A percentile compares a stretch with the other conserved stretches of the same genome.
Conservation (phyloP, 805 yeast genomes). For the Komagataella kurtzmanii region DNA sequence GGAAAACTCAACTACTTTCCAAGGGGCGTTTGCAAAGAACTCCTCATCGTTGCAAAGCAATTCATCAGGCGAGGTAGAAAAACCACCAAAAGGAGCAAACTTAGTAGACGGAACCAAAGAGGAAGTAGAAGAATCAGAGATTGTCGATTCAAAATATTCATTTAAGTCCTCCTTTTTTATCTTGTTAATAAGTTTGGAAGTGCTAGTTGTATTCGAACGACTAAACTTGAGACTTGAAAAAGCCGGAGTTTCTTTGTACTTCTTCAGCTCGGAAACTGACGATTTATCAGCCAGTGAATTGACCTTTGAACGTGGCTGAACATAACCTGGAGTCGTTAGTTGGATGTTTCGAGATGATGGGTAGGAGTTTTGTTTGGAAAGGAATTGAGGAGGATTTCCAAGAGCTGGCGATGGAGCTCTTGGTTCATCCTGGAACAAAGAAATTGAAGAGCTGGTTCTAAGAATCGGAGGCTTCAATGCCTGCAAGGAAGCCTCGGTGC, state of each 20-base stretch:
- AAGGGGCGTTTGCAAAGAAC: conserved; percentile 47
- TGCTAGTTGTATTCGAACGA: neutral
- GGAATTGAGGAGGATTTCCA: neutral
- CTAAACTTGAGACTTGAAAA: neutral
- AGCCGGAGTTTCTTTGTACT: neutral
- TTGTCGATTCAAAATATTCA: neutral
- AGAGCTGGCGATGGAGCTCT: neutral
- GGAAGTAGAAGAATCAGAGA: conserved; percentile 1
- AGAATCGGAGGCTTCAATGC: neutral
- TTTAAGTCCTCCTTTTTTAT: neutral
- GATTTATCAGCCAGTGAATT: neutral
- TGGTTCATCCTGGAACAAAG: neutral
- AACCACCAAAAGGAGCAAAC: conserved; percentile 62
- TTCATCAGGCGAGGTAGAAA: conserved; percentile 39
- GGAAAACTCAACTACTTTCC: conserved; percentile 56
- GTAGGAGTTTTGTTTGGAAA: neutral
- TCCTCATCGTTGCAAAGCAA: conserved; percentile 27
- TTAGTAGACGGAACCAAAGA: conserved; percentile 11
- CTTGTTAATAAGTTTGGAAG: neutral
- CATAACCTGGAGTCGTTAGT: neutral
- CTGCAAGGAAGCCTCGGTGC: neutral
- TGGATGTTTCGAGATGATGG: neutral
- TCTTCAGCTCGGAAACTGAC: neutral
- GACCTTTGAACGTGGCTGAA: neutral
- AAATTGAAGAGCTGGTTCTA: neutral